Evolutionary conservation across 179 eudicot genomes (phyloP), one percentile per base, ranked within the genome.

Genomic region (Dionaea muscipula): DNA sequence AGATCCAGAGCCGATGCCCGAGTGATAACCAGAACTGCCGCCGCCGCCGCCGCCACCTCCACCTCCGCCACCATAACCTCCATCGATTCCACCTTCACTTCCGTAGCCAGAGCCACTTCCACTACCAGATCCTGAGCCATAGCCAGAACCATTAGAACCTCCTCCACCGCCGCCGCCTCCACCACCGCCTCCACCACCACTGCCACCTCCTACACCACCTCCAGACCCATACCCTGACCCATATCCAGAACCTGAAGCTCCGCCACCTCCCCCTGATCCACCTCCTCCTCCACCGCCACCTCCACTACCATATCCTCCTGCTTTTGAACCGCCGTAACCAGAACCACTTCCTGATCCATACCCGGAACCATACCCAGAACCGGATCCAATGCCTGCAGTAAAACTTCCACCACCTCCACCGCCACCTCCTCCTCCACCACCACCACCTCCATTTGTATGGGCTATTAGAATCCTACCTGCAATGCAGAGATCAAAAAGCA

Each of bases 401-500:
- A 51, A 55, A 10, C 57, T 52, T 0, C 52, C 67, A 0, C 47
- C 57, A 2, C 65, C 65, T 6, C 65, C 60, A 0, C 71, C 61
- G 0, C 68, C 67, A 2, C 45, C 46, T n/a, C 65, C 59, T 26
- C 67, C 64, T 0, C 67, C 55, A 0, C 47, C 48, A 4, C 65
- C 63, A 13, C 64, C 36, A 1, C 53, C 18, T 2, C 67, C 64
- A 7, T 51, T 39, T 36, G 61, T 49, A 0, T 22, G 22, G 14
- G 60, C 46, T 39, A 15, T 39, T n/a, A 39, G 12, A 7, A 39
- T 15, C 61, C 77, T 68, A 10, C 58, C 67, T 5, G 57, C 70
- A 51, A 68, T 25, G 37, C 77, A 64, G 24, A 68, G 59, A 25
- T 68, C 77, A 36, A 68, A 46, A 19, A 73, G 61, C 51, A 68